phyloP scores from a whole-genome alignment of 495 filamentous ascomycete genomes.

The Cercophora scortea region DNA sequence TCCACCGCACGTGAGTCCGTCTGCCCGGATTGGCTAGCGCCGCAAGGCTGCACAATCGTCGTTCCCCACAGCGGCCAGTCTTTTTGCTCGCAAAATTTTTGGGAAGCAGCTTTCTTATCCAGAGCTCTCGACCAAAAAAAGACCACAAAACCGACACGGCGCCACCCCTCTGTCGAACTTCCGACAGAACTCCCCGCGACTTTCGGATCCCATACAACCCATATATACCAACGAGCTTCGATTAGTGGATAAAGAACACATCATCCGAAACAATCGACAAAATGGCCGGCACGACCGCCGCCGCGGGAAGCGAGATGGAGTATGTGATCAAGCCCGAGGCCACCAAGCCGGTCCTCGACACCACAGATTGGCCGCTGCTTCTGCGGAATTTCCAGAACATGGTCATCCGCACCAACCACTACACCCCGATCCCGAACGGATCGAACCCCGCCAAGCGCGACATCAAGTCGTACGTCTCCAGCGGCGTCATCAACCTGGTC shows the following conservation, averaged over 20 bases:
- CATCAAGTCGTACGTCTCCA: constrained; percentile 89
- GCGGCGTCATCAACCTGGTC: constrained; percentile 79
- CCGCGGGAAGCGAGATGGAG: constrained; percentile 25
- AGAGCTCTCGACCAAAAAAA: background rate
- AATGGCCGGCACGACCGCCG: constrained; percentile 5
- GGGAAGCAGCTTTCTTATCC: background rate
- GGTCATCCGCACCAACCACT: constrained; percentile 81
- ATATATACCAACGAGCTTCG: too few species aligned
- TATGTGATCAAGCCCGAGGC: constrained; percentile 77
- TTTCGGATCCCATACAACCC: too few species aligned
- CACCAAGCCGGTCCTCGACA: constrained; percentile 60
- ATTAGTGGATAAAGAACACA: too few species aligned
- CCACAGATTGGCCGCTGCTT: constrained; percentile 78
- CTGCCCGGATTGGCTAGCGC: too few species aligned
- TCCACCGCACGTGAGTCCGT: too few species aligned
- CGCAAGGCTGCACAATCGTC: too few species aligned
- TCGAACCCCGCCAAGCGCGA: constrained; percentile 82
- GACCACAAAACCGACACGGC: background rate
- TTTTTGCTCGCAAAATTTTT: constrained; percentile 17
- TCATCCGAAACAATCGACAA: background rate
- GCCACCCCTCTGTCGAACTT: background rate
- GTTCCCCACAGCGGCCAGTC: constrained; percentile 8
- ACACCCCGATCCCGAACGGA: constrained; percentile 86
- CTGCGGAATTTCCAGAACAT: constrained; percentile 88
- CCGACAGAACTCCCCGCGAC: background rate